Conservation (phyloP, 352 stramenopile genomes). For the Pythium oligandrum region DNA sequence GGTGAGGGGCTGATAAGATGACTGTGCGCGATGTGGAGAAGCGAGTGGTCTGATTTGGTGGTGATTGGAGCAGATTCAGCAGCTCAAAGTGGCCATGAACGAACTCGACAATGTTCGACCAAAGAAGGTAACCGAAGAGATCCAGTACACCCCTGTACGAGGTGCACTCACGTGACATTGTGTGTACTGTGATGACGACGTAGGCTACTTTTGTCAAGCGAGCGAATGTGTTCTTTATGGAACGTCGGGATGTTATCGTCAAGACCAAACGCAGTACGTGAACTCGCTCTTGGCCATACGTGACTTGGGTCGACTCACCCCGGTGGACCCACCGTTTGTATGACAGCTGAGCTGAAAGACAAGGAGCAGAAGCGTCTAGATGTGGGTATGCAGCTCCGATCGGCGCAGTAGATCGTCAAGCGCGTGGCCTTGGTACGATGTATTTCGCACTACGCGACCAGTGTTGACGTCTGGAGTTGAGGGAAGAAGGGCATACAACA, state of each 20-base stretch:
- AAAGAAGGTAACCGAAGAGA: slow-evolving; percentile 39
- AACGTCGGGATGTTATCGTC: slow-evolving; percentile 57
- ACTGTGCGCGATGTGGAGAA: too few relatives aligned
- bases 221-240: slow-evolving; percentile 72
- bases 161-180: too few relatives aligned
- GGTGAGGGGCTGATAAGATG: slow-evolving; percentile 6
- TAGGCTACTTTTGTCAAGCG: slow-evolving; percentile 68
- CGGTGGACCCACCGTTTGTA: too few relatives aligned
- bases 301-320: too few relatives aligned
- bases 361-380: slow-evolving; percentile 57
- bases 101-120: slow-evolving; percentile 67
- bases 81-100: slow-evolving; percentile 67
- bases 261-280: slow-evolving; percentile 59
- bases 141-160: too few relatives aligned
- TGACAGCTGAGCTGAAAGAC: slow-evolving; percentile 52
- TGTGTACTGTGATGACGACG: too few relatives aligned
- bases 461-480: too few relatives aligned
- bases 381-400: slow-evolving; percentile 47
- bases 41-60: background rate
- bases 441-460: too few relatives aligned
- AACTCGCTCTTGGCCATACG: too few relatives aligned
- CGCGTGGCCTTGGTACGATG: too few relatives aligned
- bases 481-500: too few relatives aligned
- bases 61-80: slow-evolving; percentile 48
- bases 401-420: background rate